Conservation (phyloP, 1,139 yeast genomes). For the Tardiomyces blankii region DNA sequence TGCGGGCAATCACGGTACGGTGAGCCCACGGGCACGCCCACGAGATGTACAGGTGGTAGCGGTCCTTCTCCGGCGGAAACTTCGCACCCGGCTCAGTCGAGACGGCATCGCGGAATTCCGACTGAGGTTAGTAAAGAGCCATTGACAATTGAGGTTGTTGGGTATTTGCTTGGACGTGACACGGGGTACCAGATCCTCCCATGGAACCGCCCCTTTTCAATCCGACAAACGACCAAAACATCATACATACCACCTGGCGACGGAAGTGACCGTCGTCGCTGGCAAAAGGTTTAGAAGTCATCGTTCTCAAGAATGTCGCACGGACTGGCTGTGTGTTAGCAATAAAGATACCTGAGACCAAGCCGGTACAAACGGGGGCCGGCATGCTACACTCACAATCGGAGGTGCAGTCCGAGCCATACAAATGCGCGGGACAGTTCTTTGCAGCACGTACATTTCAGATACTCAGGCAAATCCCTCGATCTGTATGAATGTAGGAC, state of each 20-base stretch:
- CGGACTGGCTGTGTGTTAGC: background rate
- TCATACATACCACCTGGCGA: conserved; percentile 19
- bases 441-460: background rate
- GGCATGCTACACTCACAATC: background rate
- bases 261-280: conserved; percentile 21
- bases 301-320: conserved; percentile 1
- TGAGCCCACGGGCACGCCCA: conserved; percentile 94
- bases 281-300: conserved; percentile 15
- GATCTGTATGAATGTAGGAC: background rate
- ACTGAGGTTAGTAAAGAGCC: background rate
- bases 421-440: background rate
- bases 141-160: no score
- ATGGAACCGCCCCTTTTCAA: no score
- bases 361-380: no score
- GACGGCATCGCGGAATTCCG: conserved; percentile 6
- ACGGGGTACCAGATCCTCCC: no score
- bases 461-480: background rate
- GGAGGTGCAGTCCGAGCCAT: background rate
- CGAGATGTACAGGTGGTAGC: conserved; percentile 86
- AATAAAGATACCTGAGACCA: no score
- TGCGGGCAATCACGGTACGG: conserved; percentile 63
- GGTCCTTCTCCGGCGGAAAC: conserved; percentile 60
- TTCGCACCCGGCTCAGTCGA: conserved; percentile 4
- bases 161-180: background rate
- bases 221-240: no score